Evolutionary conservation across 2,329 filamentous ascomycete species (phyloP).

Genomic region (Cercospora berteroae): DNA sequence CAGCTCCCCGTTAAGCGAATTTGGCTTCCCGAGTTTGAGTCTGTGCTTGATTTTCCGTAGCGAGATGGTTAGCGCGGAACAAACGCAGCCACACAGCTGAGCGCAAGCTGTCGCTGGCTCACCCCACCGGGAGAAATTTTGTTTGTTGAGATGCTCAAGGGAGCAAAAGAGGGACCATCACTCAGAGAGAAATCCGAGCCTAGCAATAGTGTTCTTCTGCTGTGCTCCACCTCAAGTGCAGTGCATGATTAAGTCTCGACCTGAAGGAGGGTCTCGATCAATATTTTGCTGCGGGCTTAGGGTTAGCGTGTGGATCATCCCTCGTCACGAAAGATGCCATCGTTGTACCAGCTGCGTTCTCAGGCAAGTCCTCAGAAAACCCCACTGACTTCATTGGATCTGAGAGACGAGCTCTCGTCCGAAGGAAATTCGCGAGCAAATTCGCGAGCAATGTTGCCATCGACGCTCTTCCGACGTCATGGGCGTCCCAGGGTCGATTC

Average conservation of each 20-base stretch:
- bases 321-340: neutral
- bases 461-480: neutral
- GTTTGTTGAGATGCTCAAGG: neutral
- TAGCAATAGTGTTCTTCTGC: neutral
- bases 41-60: neutral
- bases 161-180: neutral
- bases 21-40: neutral
- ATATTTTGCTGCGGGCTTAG: neutral
- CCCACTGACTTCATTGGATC: neutral
- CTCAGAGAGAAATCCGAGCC: neutral
- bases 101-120: neutral
- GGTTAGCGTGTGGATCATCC: neutral
- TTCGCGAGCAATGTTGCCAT: neutral
- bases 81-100: neutral
- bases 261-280: neutral
- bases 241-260: neutral
- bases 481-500: neutral
- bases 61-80: neutral
- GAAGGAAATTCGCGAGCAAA: neutral
- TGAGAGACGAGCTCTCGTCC: neutral
- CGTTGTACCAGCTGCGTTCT: neutral
- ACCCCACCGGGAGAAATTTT: neutral
- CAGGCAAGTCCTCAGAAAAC: neutral
- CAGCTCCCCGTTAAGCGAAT: neutral
- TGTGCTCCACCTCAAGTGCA: neutral